Percentiles rank a stretch among this genome's conserved stretches.
These are phyloP conservation scores for Psilocybe tampanensis DNA, from an alignment of 768 basidiomycete genomes.

Conservation along the genomic window DNA sequence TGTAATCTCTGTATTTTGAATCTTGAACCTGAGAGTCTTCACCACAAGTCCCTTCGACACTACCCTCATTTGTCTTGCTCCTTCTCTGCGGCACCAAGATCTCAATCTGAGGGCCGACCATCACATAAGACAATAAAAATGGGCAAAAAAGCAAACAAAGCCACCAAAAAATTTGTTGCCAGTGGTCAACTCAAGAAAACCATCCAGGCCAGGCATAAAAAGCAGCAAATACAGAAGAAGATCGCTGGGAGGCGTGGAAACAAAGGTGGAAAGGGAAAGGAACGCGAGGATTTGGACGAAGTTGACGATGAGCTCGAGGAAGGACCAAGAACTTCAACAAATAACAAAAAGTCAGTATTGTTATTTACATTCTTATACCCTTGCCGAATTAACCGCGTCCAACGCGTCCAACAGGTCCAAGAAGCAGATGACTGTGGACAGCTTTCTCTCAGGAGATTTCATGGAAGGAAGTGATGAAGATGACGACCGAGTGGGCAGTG, in stretches of 20 bases:
- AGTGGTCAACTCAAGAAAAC: conserved; percentile 88
- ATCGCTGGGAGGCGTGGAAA: conserved; percentile 58
- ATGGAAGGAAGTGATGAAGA: conserved; percentile 66
- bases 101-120: neutral
- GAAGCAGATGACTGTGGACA: conserved; percentile 71
- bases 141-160: conserved; percentile 64
- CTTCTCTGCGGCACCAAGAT: neutral
- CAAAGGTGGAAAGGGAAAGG: conserved; percentile 38
- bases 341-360: conserved; percentile 16
- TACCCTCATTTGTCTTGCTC: neutral
- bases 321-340: conserved; percentile 17
- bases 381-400: neutral
- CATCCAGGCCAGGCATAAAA: conserved; percentile 82
- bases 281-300: conserved; percentile 35
- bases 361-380: neutral
- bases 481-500: conserved; percentile 18
- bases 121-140: neutral
- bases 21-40: neutral
- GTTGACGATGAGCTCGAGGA: conserved; percentile 39
- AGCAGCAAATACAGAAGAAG: conserved; percentile 75
- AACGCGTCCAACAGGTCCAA: conserved; percentile 36
- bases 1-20: neutral
- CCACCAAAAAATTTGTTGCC: conserved; percentile 84
- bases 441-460: conserved; percentile 72
- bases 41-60: neutral